A percentile compares a stretch with the other conserved stretches of the same genome.
Conservation (phyloP, 345 rosid genomes). For the Lepidium africanum region DNA sequence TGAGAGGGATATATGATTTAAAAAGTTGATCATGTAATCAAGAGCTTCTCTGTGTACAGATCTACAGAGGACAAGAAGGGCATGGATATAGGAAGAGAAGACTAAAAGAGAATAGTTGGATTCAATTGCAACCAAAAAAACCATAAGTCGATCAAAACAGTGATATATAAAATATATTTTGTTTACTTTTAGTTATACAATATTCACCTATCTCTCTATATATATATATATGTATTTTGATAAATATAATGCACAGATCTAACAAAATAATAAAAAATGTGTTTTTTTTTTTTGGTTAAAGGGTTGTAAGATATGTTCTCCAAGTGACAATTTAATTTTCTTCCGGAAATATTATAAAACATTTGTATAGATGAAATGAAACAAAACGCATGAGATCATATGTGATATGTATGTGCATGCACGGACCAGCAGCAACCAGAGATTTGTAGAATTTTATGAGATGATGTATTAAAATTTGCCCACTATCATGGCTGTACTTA, state of each 20-base stretch:
- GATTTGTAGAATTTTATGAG: not conserved
- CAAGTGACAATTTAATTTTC: not conserved
- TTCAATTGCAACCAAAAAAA: not conserved
- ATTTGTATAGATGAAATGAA: no score
- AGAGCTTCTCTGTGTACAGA: not conserved
- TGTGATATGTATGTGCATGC: no score
- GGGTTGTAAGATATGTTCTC: no score
- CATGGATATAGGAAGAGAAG: not conserved
- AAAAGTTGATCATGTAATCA: not conserved
- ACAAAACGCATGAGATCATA: not conserved
- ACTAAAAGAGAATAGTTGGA: not conserved
- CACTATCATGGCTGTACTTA: not conserved
- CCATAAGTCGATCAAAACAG: not conserved
- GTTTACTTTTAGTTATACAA: no score
- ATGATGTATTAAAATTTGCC: not conserved
- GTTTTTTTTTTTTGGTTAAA: no score
- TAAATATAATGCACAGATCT: no score
- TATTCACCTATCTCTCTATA: no score
- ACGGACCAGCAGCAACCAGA: not conserved
- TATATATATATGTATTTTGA: no score
- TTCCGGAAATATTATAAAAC: no score
- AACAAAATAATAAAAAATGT: no score
- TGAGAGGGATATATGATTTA: not conserved
- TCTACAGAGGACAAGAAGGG: not conserved
- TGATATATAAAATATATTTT: no score